Evolutionary conservation across 2,329 filamentous ascomycete genomes (phyloP), one percentile per base, ranked within the genome.

Genomic region (Diaporthe eres): DNA sequence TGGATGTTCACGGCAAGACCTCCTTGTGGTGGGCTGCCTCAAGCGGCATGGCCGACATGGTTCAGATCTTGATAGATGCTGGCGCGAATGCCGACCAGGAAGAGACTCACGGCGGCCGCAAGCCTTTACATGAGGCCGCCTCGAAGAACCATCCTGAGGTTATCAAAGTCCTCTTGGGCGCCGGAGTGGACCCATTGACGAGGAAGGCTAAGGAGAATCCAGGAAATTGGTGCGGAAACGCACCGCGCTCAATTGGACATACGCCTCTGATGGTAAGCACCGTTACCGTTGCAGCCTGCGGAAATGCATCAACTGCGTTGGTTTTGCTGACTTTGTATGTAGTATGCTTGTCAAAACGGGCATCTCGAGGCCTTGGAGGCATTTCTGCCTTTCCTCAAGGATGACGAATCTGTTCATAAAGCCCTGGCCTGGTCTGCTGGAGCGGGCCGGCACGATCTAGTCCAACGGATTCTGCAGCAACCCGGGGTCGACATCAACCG

Each of bases 401-500:
- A 51, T 25, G 49, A 51, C 10, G 49, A 51, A 25, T 51, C 49
- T 51, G 49, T 51, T 51, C 49, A 51, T 51, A 9, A 25, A n/a
- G 49, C 49, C 22, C 49, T 51, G 10, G 49, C 49, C 22, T 51
- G 49, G 49, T 51, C 49, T 51, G 49, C 49, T 51, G 49, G n/a
- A 51, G 22, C 22, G 22, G 49, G 49, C 49, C 49, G 49, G 13
- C n/a, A 51, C 49, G 49, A 51, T 51, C n/a, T 51, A 51, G 49
- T 51, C 49, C 49, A 51, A 51, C 49, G 49, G 10, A 51, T 25
- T 1, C 49, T 51, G 22, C 49, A 51, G 49, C 49, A 51, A n/a
- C 49, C 49, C 49, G 49, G 49, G 49, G 49, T 51, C 49, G n/a
- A 51, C 49, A 51, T 51, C 49, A 51, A 51, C 49, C 49, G n/a